These are phyloP conservation scores for Morella rubra DNA, from an alignment of 306 rosid genomes.

Conservation along the genomic window DNA sequence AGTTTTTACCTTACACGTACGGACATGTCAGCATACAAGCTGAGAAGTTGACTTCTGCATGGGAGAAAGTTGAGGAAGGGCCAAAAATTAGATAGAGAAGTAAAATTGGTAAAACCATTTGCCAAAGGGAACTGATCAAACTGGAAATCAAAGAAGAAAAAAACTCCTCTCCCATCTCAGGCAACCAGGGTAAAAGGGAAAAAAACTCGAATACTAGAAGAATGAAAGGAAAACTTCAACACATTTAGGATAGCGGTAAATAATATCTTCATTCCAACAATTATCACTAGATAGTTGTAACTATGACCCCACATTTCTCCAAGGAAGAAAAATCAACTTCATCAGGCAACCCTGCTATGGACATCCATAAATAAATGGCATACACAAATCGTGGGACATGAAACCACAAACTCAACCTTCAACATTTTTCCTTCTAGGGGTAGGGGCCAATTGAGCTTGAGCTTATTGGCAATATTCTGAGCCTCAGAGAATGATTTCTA, in stretches of 20 bases:
- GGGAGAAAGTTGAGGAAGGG: constrained; percentile 22
- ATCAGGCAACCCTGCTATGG: neutral
- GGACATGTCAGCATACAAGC: constrained; percentile 98
- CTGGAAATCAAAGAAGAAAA: neutral
- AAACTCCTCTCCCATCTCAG: neutral
- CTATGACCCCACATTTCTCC: neutral
- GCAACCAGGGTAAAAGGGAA: neutral
- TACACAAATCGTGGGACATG: neutral
- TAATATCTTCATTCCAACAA: no score
- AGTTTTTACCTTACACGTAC: constrained; percentile 82
- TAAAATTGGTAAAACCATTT: constrained; percentile 14
- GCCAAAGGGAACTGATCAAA: constrained; percentile 14
- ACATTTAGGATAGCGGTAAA: no score
- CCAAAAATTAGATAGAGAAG: constrained; percentile 16
- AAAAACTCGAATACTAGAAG: no score
- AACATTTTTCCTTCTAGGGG: neutral
- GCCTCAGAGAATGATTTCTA: neutral
- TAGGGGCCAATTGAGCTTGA: neutral
- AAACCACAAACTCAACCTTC: neutral
- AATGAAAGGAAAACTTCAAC: no score
- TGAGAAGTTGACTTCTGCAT: constrained; percentile 92
- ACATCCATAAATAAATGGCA: neutral
- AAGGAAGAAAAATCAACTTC: neutral
- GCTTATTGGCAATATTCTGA: constrained; percentile 1
- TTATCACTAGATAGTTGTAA: neutral